Evolutionary conservation across 106 monocot genomes (phyloP).

Genomic region (Acorus calamus): DNA sequence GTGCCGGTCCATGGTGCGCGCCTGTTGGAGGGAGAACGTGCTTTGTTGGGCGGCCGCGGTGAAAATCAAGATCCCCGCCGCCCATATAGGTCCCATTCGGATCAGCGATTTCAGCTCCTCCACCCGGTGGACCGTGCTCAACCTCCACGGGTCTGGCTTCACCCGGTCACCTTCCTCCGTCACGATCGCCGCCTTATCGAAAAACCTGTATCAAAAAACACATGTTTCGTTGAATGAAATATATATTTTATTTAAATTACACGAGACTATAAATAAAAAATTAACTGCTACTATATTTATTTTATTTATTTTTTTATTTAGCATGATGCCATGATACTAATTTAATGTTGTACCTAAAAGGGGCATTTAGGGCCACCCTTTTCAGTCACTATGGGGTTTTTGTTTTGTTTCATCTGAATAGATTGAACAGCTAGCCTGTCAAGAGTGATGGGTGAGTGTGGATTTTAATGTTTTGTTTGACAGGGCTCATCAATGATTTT

Average conservation of each 20-base stretch:
- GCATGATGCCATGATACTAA: too few relatives aligned
- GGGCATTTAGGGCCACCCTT: too few relatives aligned
- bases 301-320: too few relatives aligned
- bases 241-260: too few relatives aligned
- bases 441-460: too few relatives aligned
- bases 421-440: too few relatives aligned
- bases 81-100: constrained; percentile 84
- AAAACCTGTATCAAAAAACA: constrained; percentile 30
- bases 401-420: too few relatives aligned
- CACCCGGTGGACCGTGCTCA: constrained; percentile 79
- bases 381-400: too few relatives aligned
- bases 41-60: constrained; percentile 57
- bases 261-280: not conserved
- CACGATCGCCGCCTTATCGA: constrained; percentile 55
- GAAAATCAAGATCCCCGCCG: constrained; percentile 65
- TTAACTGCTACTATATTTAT: not conserved
- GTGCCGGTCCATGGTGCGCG: constrained; percentile 80
- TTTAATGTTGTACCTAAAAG: too few relatives aligned
- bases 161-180: constrained; percentile 17
- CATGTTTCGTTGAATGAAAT: too few relatives aligned
- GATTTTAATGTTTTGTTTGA: too few relatives aligned
- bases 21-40: constrained; percentile 84
- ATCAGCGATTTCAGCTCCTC: constrained; percentile 80
- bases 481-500: too few relatives aligned
- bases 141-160: constrained; percentile 46